phyloP scores from a whole-genome alignment of 768 basidiomycete species.

The Termitomyces titanicus region DNA sequence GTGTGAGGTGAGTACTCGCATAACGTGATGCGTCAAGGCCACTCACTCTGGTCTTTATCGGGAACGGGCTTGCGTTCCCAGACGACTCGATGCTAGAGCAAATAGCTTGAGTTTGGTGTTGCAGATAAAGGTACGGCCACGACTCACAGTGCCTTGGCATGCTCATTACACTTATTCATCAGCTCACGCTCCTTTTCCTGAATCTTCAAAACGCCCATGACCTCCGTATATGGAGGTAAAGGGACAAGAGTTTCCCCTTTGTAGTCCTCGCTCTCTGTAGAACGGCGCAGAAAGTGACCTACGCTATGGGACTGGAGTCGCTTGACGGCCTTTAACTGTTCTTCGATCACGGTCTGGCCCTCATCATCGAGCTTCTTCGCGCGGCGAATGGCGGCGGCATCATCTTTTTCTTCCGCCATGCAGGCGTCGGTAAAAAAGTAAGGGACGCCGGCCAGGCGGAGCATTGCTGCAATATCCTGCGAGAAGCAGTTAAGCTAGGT shows the following conservation, averaged over 20 bases:
- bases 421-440: slow-evolving; percentile 20
- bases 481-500: too few species aligned
- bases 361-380: slow-evolving; percentile 14
- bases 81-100: not conserved
- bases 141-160: not conserved
- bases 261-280: not conserved
- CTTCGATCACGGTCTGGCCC: not conserved
- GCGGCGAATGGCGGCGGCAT: slow-evolving; percentile 1
- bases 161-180: slow-evolving; percentile 12
- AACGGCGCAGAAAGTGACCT: slow-evolving; percentile 6
- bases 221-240: slow-evolving; percentile 3
- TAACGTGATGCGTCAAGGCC: not conserved
- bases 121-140: slow-evolving; percentile 2
- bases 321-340: not conserved
- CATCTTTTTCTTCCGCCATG: slow-evolving; percentile 19
- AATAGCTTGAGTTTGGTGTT: too few species aligned
- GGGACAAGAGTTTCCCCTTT: not conserved
- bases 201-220: slow-evolving; percentile 1
- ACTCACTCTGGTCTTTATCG: not conserved
- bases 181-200: not conserved
- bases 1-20: slow-evolving; percentile 4
- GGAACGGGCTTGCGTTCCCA: not conserved
- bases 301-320: slow-evolving; percentile 4
- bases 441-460: slow-evolving; percentile 21
- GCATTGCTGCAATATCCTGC: slow-evolving; percentile 27